Conservation (phyloP, 1,284 basidiomycete genomes). For the Butyriboletus pseudospeciosus region DNA sequence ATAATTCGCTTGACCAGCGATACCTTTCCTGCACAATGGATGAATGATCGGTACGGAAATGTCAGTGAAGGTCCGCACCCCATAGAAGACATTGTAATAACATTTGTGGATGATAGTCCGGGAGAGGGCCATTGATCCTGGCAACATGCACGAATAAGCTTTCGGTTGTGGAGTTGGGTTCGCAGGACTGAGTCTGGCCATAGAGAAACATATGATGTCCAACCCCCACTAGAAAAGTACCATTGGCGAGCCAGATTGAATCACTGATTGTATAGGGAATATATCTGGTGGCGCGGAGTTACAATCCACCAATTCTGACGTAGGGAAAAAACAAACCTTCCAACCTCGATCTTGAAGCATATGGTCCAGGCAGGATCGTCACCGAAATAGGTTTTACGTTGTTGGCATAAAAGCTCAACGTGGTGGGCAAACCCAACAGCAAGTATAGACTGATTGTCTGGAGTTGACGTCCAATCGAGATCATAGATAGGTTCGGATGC, state of each 20-base stretch:
- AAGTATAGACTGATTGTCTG: conserved; percentile 82
- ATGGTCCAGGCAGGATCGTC: conserved; percentile 76
- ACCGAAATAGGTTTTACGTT: conserved; percentile 85
- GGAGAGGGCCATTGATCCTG: conserved; percentile 75
- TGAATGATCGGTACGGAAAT: background rate
- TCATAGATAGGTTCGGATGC: conserved; percentile 62
- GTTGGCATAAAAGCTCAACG: conserved; percentile 80
- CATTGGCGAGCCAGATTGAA: conserved; percentile 82
- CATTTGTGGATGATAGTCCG: conserved; percentile 89
- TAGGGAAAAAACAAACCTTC: conserved; percentile 43
- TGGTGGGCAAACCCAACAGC: conserved; percentile 79
- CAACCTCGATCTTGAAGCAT: conserved; percentile 68
- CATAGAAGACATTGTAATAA: conserved; percentile 86
- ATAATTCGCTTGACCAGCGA: conserved; percentile 81
- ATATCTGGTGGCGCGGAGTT: conserved; percentile 42
- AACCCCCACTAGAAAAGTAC: conserved; percentile 70
- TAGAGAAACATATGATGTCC: conserved; percentile 78
- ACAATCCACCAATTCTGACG: background rate
- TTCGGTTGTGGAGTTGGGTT: conserved; percentile 32
- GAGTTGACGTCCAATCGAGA: conserved; percentile 89
- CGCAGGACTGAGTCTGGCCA: conserved; percentile 39
- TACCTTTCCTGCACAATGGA: conserved; percentile 58
- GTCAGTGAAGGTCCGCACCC: conserved; percentile 51
- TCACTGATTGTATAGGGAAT: conserved; percentile 76
- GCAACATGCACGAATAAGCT: conserved; percentile 80